Evolutionary conservation across 306 rosid genomes (phyloP).

Genomic region (Prunus fruticosa): DNA sequence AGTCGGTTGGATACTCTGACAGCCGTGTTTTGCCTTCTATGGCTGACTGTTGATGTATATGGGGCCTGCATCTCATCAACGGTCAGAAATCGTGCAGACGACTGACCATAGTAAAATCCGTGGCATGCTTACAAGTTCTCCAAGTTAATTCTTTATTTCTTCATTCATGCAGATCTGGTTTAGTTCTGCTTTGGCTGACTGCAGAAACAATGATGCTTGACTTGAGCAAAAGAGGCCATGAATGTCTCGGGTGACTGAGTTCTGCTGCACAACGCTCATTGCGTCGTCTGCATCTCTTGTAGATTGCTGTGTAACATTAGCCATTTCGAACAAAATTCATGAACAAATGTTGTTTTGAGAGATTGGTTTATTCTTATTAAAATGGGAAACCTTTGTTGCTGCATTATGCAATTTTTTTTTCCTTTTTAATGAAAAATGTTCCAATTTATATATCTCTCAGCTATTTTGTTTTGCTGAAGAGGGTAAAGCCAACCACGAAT

Average conservation of each 20-base stretch:
- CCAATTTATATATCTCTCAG: background rate
- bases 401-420: background rate
- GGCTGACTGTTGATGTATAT: too few species aligned
- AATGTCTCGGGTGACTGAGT: slow-evolving; percentile 29
- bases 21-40: background rate
- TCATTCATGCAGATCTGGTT: slow-evolving; percentile 36
- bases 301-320: slow-evolving; percentile 35
- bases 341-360: slow-evolving; percentile 14
- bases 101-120: too few species aligned
- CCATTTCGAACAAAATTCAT: slow-evolving; percentile 37
- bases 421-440: background rate
- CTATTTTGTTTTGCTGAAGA: background rate
- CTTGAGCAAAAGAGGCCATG: slow-evolving; percentile 33
- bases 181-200: slow-evolving; percentile 39
- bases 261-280: slow-evolving; percentile 20
- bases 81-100: too few species aligned
- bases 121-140: background rate
- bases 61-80: too few species aligned
- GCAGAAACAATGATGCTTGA: slow-evolving; percentile 26
- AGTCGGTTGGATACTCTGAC: background rate
- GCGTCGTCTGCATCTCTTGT: slow-evolving; percentile 30
- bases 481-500: background rate
- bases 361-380: slow-evolving; percentile 23
- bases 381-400: background rate
- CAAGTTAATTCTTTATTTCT: background rate